These are phyloP conservation scores for Penicillium paxilli DNA, from an alignment of 495 filamentous ascomycete species.

Conservation along the genomic window DNA sequence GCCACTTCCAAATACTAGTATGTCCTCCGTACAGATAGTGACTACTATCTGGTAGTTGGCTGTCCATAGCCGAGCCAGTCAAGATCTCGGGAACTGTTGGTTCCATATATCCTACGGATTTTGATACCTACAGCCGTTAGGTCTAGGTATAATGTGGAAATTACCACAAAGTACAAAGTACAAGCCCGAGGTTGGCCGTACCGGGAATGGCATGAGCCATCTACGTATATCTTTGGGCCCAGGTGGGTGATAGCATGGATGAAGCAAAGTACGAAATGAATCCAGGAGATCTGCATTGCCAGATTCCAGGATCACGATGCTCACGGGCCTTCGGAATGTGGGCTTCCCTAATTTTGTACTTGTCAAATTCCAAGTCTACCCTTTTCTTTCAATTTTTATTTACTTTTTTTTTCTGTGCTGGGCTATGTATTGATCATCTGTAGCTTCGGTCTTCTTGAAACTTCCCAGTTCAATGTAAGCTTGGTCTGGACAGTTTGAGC, in stretches of 20 bases:
- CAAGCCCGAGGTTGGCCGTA: too few species aligned
- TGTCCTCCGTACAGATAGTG: too few species aligned
- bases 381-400: not conserved
- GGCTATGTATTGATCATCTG: not conserved
- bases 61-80: constrained; percentile 8
- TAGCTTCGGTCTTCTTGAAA: not conserved
- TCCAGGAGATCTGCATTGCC: not conserved
- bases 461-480: not conserved
- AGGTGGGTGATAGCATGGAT: too few species aligned
- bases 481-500: not conserved
- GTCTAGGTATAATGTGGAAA: not conserved
- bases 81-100: not conserved
- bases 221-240: too few species aligned
- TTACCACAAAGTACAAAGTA: not conserved
- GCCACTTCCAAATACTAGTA: too few species aligned
- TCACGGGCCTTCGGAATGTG: not conserved
- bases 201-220: too few species aligned
- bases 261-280: too few species aligned
- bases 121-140: not conserved
- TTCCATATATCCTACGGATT: not conserved
- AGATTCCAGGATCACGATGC: not conserved
- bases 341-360: not conserved
- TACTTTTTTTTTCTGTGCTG: not conserved
- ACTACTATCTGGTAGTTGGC: not conserved
- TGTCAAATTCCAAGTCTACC: too few species aligned